Evolutionary conservation across 371 early-diverging fungal species (phyloP), one percentile per base, ranked within the genome.

Genomic region (Haplosporangium sp.): DNA sequence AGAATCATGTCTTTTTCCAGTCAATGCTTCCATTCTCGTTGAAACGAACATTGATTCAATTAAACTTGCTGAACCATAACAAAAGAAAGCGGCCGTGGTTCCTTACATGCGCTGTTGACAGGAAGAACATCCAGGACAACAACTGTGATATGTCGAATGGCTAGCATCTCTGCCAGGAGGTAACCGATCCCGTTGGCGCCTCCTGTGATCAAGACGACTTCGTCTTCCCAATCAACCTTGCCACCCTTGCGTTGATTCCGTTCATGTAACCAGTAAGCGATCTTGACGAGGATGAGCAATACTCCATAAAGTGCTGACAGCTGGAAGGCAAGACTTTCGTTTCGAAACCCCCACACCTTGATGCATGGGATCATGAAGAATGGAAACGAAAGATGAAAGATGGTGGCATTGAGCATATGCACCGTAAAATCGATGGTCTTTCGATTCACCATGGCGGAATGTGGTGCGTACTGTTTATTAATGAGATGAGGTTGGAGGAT

Each of bases 181-280:
- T 63, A 67, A 0, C 89, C 89, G 11, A 86, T 42, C 0, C 89
- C 89, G 59, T 81, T 83, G 1, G 86, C 81, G 41, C 89, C 89
- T 66, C 89, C 89, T 46, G 87, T 89, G 48, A 89, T 80, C 64
- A 89, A 56, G 6, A 89, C 86, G 41, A 86, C 69, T 63, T 87
- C 87, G 6, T 83, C 74, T 29, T 77, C 74, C 89, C 89, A 89
- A 62, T 85, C 80, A n/a, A 82, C 41, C 37, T 61, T 66, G 20
- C 79, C 77, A 21, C 60, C 71, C 14, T 29, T 36, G 18, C 77
- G 67, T 23, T 77, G 71, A 11, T 51, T 56, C 21, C 72, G 72
- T 9, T 63, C 66, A 48, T 77, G 72, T 6, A 67, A n/a, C 42
- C 23, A 43, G 36, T 55, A 51, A 1, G 61, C 54, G 23, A 50